phyloP scores from a whole-genome alignment of 163 green algal genomes.

The Chlamydomonas reinhardtii region DNA sequence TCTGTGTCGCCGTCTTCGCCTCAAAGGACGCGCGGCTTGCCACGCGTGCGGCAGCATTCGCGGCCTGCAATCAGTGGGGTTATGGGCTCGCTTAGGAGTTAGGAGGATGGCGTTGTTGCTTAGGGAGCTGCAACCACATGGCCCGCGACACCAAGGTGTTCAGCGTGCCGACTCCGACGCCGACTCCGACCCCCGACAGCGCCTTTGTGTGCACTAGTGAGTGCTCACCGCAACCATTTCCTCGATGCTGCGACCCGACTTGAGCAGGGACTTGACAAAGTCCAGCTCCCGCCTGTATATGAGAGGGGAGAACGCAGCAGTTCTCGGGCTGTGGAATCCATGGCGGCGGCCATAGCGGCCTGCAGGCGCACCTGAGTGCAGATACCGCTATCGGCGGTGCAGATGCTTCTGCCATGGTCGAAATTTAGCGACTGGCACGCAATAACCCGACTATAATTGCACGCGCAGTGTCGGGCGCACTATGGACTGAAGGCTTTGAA shows the following conservation, averaged over 20 bases:
- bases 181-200: no score
- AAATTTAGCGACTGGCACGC: no score
- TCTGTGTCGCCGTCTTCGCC: neutral
- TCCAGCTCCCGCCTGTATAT: constrained; percentile 33
- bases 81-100: no score
- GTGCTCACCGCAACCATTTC: constrained; percentile 26
- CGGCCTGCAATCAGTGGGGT: no score
- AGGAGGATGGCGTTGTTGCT: no score
- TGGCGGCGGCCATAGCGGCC: neutral
- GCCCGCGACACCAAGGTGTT: no score
- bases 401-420: neutral
- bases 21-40: constrained; percentile 5
- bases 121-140: no score
- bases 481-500: no score
- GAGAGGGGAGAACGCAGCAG: neutral
- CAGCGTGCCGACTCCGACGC: no score
- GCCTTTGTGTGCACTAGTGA: no score
- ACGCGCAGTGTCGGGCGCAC: neutral
- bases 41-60: constrained; percentile 32
- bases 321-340: neutral
- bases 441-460: neutral
- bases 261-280: constrained; percentile 28
- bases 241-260: constrained; percentile 11
- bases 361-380: constrained; percentile 27
- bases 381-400: neutral